These are phyloP conservation scores for Boletus tylopilopsis DNA, from an alignment of 768 basidiomycete species.

Conservation along the genomic window DNA sequence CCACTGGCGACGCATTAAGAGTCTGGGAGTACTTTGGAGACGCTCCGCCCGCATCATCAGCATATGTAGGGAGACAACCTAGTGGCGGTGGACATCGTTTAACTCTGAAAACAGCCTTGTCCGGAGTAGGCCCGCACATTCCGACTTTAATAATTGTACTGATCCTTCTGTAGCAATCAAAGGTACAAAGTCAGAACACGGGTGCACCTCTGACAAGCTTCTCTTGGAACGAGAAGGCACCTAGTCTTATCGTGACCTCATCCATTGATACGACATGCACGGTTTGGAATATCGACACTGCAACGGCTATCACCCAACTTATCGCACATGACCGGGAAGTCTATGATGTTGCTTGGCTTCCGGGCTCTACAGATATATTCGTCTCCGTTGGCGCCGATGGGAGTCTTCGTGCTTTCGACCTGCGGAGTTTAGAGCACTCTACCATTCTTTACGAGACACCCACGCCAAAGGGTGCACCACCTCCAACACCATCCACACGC, in stretches of 20 bases:
- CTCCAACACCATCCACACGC: conserved; percentile 56
- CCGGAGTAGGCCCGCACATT: conserved; percentile 57
- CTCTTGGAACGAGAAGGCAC: conserved; percentile 94
- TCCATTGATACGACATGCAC: conserved; percentile 99
- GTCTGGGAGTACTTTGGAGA: conserved; percentile 88
- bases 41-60: conserved; percentile 49
- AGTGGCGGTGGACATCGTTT: conserved; percentile 58
- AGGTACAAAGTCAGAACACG: conserved; percentile 78
- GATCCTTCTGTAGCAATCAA: conserved; percentile 61
- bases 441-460: conserved; percentile 97
- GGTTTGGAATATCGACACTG: conserved; percentile 96
- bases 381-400: conserved; percentile 98
- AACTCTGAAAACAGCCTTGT: conserved; percentile 70
- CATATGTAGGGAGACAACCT: conserved; percentile 68
- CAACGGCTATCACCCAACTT: conserved; percentile 91
- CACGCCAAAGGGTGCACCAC: conserved; percentile 66
- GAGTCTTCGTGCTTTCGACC: conserved; percentile 91
- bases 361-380: conserved; percentile 93
- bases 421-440: conserved; percentile 94
- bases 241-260: conserved; percentile 90
- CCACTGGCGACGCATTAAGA: conserved; percentile 88
- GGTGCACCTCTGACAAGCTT: conserved; percentile 95
- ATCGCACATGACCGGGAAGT: conserved; percentile 97
- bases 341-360: conserved; percentile 98
- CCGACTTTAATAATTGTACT: conserved; percentile 6